Evolutionary conservation across 164 flowering plant species (phyloP).

Genomic region (Platanus orientalis): DNA sequence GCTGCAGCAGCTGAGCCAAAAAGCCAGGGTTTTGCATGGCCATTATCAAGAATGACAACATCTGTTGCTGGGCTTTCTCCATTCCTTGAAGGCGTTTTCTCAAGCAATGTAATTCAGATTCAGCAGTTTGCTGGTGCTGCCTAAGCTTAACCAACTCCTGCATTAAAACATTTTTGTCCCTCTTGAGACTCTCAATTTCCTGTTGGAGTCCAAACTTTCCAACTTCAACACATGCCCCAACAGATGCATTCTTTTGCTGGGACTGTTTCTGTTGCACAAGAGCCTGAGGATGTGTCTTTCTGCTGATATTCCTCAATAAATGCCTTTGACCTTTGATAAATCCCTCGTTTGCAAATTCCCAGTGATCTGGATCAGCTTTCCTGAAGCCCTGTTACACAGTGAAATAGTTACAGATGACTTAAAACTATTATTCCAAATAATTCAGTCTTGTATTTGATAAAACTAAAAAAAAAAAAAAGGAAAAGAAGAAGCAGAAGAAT

Average conservation of each 20-base stretch:
- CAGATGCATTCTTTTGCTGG: conserved; percentile 24
- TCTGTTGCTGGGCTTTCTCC: conserved; percentile 79
- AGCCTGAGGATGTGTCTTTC: conserved; percentile 48
- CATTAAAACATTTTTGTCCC: conserved; percentile 48
- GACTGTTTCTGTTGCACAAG: conserved; percentile 27
- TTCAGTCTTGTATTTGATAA: neutral
- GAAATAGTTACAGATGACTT: neutral
- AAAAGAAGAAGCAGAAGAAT: no score
- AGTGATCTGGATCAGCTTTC: conserved; percentile 62
- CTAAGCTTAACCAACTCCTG: conserved; percentile 63
- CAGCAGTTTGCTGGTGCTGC: conserved; percentile 52
- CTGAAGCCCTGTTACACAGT: conserved; percentile 54
- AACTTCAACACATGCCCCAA: conserved; percentile 22
- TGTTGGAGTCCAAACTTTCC: conserved; percentile 32
- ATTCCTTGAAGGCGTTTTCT: conserved; percentile 58
- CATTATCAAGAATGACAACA: conserved; percentile 78
- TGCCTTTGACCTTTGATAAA: conserved; percentile 67
- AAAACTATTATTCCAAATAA: neutral
- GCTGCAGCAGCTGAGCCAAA: conserved; percentile 55
- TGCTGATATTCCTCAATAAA: conserved; percentile 46
- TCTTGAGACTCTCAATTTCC: conserved; percentile 65
- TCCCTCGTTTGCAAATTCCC: conserved; percentile 63
- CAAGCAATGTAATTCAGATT: conserved; percentile 36
- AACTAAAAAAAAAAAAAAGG: no score
- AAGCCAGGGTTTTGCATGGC: conserved; percentile 70